Base-by-base conservation (phyloP, 805 yeast genomes). In the Candida takata region DNA sequence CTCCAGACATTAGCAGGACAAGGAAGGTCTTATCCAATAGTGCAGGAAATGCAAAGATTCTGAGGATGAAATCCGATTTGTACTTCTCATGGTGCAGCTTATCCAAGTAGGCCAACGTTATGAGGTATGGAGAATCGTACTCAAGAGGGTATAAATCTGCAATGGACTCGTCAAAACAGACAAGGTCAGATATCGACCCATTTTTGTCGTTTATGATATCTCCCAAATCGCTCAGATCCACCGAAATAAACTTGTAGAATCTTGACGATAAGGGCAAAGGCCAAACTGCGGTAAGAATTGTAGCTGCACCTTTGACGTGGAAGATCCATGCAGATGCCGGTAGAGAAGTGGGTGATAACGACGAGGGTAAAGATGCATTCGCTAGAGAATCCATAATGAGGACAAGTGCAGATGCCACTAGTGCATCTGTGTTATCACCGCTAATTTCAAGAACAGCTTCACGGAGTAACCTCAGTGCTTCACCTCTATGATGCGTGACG, bases 281-380 rank as follows among this genome's bases (percentile, higher is more conserved):
- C 87, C 96, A 86, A n/a, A 88, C 95, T 1, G 96, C 95, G 2
- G 95, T 84, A 34, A 90, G 66, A 36, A 90, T 90, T 0, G 97
- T 88, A 6, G 96, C 96, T 0, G 97, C 95, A 23, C 97, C 97
- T 49, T 92, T 84, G 10, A 90, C 96, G 52, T 90, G 97, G 65
- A 85, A 92, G 38, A 90, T 79, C 97, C 97, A 90, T 0, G 97
- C 95, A 4, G 92, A 79, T 3, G 97, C 88, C 1, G 96, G 95
- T 38, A 87, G 59, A 3, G 87, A 79, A 6, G 67, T 59, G 12
- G 58, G 53, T 4, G 60, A 54, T 3, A 55, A 38, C 4, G 55
- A 37, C 1, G 54, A 36, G 7, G 62, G 61, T 20, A 56, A 30
- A 75, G 95, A 74, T 0, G 96, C 97, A 58, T 88, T 88, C 4